Evolutionary conservation across 352 stramenopile species (phyloP).

Genomic region (Globisporangium carolinianum): DNA sequence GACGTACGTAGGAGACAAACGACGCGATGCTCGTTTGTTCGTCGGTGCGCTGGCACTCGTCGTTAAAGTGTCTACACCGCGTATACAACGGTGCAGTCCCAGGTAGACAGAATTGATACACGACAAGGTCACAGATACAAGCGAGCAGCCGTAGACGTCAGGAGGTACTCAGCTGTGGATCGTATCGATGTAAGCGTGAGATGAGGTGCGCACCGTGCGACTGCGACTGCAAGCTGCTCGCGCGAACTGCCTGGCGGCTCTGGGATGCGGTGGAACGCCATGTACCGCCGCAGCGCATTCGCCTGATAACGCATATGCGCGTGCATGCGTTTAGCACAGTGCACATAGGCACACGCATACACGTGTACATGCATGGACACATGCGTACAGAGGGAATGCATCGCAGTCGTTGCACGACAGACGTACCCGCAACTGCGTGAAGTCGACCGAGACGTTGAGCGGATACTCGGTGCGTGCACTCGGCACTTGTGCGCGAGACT

Average conservation of each 20-base stretch:
- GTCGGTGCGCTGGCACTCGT: slow-evolving; percentile 55
- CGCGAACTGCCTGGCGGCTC: slow-evolving; percentile 38
- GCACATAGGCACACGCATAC: slow-evolving; percentile 4
- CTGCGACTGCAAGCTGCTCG: slow-evolving; percentile 50
- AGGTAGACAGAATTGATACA: not conserved
- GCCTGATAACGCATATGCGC: too few species aligned
- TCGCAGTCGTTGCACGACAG: not conserved
- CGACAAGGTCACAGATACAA: not conserved
- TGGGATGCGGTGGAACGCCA: slow-evolving; percentile 53
- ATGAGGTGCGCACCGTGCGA: slow-evolving; percentile 37
- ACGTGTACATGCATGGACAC: not conserved
- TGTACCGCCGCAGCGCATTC: slow-evolving; percentile 58
- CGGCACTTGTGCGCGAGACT: not conserved
- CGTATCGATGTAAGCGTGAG: too few species aligned
- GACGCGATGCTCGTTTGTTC: slow-evolving; percentile 56
- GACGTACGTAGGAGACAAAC: slow-evolving; percentile 61
- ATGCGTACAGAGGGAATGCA: not conserved
- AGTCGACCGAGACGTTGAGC: slow-evolving; percentile 54
- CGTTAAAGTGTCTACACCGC: slow-evolving; percentile 46
- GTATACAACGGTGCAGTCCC: slow-evolving; percentile 2
- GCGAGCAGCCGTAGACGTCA: not conserved
- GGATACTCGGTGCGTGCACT: slow-evolving; percentile 47
- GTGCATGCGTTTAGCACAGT: slow-evolving; percentile 17
- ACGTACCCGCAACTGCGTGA: slow-evolving; percentile 55
- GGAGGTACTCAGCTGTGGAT: too few species aligned